Percentiles rank a stretch among this genome's conserved stretches.
Conservation (phyloP, 2,329 filamentous ascomycete genomes). For the Coniochaeta ligniaria region DNA sequence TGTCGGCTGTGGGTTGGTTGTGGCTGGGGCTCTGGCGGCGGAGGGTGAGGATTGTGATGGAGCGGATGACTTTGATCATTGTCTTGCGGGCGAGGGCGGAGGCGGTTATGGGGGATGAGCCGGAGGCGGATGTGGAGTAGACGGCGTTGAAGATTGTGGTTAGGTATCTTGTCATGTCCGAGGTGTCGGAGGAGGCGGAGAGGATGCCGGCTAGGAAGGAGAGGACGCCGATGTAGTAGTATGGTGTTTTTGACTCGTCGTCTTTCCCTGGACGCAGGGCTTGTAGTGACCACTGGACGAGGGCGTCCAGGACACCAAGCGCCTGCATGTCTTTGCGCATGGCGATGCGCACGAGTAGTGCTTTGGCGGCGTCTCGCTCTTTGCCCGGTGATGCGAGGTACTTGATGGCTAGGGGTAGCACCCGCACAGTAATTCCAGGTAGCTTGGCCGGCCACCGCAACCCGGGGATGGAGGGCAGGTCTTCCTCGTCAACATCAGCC, state of each 20-base stretch:
- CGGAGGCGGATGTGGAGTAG: slow-evolving; percentile 42
- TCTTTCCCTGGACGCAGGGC: slow-evolving; percentile 42
- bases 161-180: slow-evolving; percentile 64
- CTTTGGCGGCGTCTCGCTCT: slow-evolving; percentile 81
- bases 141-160: slow-evolving; percentile 58
- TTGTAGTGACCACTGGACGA: slow-evolving; percentile 65
- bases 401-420: slow-evolving; percentile 63
- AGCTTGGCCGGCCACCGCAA: slow-evolving; percentile 52
- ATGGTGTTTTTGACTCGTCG: slow-evolving; percentile 42
- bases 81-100: slow-evolving; percentile 78
- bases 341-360: slow-evolving; percentile 72
- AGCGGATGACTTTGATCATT: slow-evolving; percentile 77
- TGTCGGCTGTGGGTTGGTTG: slow-evolving; percentile 24
- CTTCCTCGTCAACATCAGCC: slow-evolving; percentile 38
- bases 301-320: slow-evolving; percentile 58
- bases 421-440: slow-evolving; percentile 62
- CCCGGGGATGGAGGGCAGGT: slow-evolving; percentile 32
- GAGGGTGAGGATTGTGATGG: slow-evolving; percentile 61
- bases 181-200: slow-evolving; percentile 61
- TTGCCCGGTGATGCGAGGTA: slow-evolving; percentile 74
- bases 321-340: slow-evolving; percentile 83
- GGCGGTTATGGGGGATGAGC: slow-evolving; percentile 46
- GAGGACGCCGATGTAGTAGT: slow-evolving; percentile 71
- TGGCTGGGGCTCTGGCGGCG: slow-evolving; percentile 35
- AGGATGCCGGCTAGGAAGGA: slow-evolving; percentile 73